Percentiles rank a stretch among this genome's conserved stretches.
Evolutionary conservation across 257 asterid species (phyloP).

Genomic region (Scutellaria minor): DNA sequence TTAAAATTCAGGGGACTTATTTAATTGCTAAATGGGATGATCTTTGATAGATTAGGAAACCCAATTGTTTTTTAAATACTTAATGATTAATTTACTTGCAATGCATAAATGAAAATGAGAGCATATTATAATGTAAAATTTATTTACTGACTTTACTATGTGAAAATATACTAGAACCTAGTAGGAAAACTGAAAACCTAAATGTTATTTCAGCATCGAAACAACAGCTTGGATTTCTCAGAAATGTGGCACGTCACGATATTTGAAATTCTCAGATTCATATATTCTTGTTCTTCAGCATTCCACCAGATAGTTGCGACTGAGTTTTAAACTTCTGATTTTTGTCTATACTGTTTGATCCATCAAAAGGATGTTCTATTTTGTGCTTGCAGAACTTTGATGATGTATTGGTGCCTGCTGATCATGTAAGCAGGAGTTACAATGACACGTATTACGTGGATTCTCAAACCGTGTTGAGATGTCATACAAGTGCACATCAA

Average conservation of each 20-base stretch:
- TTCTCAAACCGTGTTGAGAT: conserved; percentile 89
- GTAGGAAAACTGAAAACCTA: neutral
- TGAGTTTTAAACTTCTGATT: neutral
- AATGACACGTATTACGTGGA: conserved; percentile 94
- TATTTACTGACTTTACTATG: neutral
- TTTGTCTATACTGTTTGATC: conserved; percentile 16
- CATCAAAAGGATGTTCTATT: conserved; percentile 23
- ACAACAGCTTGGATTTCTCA: neutral
- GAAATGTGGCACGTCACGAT: neutral
- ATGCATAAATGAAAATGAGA: neutral
- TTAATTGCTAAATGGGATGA: conserved; percentile 1
- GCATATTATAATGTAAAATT: neutral
- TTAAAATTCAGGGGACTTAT: neutral
- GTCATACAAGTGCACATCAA: conserved; percentile 99
- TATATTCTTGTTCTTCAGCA: conserved; percentile 16
- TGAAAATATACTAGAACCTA: conserved; percentile 14
- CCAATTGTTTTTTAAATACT: neutral
- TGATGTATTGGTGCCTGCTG: conserved; percentile 95
- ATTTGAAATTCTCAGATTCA: neutral
- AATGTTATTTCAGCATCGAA: conserved; percentile 8
- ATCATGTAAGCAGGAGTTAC: conserved; percentile 79
- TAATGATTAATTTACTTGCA: conserved; percentile 2
- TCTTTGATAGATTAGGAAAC: conserved; percentile 2
- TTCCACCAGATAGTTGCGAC: neutral
- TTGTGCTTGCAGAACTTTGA: conserved; percentile 82